phyloP scores from a whole-genome alignment of 176 grass and related monocot species.

The Typha latifolia region DNA sequence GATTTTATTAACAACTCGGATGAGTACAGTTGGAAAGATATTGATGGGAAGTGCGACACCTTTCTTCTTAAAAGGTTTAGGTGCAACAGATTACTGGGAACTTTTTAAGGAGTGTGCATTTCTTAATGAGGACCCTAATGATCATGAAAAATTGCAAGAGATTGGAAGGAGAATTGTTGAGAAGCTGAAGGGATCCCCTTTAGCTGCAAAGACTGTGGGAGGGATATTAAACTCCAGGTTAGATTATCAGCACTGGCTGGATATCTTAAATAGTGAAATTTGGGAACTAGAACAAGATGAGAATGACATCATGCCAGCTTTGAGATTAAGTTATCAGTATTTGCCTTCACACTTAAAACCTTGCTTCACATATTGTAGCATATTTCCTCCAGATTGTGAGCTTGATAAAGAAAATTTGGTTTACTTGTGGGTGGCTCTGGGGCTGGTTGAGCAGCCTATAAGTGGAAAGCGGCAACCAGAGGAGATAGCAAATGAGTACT shows the following conservation, averaged over 20 bases:
- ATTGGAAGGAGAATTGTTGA: conserved; percentile 8
- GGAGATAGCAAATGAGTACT: conserved; percentile 14
- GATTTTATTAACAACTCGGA: conserved; percentile 32
- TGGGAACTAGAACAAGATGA: conserved; percentile 7
- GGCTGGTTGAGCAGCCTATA: not conserved
- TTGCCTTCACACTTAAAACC: conserved; percentile 16
- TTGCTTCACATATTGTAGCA: conserved; percentile 27
- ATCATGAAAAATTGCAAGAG: conserved; percentile 6
- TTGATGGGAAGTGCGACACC: not conserved
- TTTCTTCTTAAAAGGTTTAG: not conserved
- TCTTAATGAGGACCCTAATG: conserved; percentile 6
- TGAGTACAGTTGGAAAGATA: conserved; percentile 6
- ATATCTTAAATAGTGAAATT: too few species aligned
- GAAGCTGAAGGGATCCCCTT: too few species aligned
- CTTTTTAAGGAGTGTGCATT: conserved; percentile 19
- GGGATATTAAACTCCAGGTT: too few species aligned
- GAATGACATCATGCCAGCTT: conserved; percentile 17
- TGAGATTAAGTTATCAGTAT: conserved; percentile 25
- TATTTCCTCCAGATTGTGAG: conserved; percentile 5
- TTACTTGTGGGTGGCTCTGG: conserved; percentile 14
- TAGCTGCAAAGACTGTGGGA: too few species aligned
- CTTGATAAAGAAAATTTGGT: conserved; percentile 10
- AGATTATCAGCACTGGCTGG: too few species aligned
- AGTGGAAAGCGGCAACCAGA: conserved; percentile 3
- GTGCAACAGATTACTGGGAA: too few species aligned